Conservation (phyloP, 495 filamentous ascomycete genomes). For the Aspergillus sparsus region DNA sequence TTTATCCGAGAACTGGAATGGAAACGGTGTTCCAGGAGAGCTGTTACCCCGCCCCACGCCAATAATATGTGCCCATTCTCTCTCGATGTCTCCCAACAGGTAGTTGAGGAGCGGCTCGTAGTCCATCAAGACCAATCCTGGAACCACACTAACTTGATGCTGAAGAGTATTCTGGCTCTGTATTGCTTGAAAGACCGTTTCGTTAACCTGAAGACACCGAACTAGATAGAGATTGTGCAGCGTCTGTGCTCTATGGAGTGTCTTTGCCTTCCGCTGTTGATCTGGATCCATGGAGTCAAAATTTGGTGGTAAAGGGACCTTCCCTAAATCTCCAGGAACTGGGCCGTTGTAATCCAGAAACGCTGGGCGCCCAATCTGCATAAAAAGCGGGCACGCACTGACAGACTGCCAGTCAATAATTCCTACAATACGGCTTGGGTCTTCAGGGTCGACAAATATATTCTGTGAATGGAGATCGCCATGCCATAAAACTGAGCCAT, state of each 20-base stretch:
- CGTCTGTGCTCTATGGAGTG: conserved; percentile 27
- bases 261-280: conserved; percentile 29
- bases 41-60: conserved; percentile 12
- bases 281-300: conserved; percentile 26
- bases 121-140: conserved; percentile 30
- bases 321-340: conserved; percentile 23
- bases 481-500: no score
- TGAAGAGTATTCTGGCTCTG: conserved; percentile 29
- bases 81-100: conserved; percentile 29
- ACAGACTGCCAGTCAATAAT: conserved; percentile 34
- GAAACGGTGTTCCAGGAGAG: conserved; percentile 23
- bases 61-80: conserved; percentile 25
- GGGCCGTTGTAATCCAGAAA: conserved; percentile 32
- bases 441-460: conserved; percentile 31
- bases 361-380: conserved; percentile 26
- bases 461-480: conserved; percentile 30
- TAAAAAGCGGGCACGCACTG: conserved; percentile 27
- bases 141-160: conserved; percentile 31
- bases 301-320: conserved; percentile 24
- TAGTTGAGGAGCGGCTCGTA: conserved; percentile 29
- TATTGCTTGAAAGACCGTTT: conserved; percentile 28
- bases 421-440: conserved; percentile 26
- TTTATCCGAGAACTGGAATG: conserved; percentile 25
- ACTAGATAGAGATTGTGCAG: conserved; percentile 31
- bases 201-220: conserved; percentile 26